Base-by-base conservation (phyloP, 2,329 filamentous ascomycete species). In the Fusarium incarnatum region DNA sequence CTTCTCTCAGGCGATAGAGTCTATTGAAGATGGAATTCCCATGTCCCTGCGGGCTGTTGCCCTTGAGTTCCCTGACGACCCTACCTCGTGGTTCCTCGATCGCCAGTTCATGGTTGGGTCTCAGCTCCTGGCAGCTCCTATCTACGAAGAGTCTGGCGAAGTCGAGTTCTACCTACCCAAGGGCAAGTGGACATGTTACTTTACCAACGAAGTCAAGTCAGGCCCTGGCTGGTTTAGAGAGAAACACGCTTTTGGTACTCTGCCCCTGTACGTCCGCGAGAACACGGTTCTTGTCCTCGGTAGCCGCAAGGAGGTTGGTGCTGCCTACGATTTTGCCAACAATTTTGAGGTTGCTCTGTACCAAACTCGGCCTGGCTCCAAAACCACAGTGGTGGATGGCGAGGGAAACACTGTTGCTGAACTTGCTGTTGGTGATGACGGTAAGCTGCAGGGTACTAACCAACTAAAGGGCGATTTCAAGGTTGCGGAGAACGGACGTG, bases 51-150 rank as follows among this genome's bases (percentile, higher is more conserved):
- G 91, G 40, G 86, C 91, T 22, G 85, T 91, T 77, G 89, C 89
- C 61, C 81, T 93, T 32, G 91, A 93, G 78, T 93, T 92, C 73
- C 90, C 90, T 3, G 84, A 89, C 4, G 91, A 94, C 72, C 85
- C 86, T n/a, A 92, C 88, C 7, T 82, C 87, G 0, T 93, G 90
- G 86, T 84, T 83, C 54, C 83, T 92, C 47, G 91, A 94, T 77
- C 86, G 88, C 32, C 89, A 93, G 77, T 93, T 92, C 79, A 91
- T 93, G 87, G 82, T 93, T n/a, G 91, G 91, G 4, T 84, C 85
- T 18, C 85, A 84, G 53, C 78, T 93, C 34, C 80, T 93, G 10
- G 88, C 89, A 8, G 88, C 89, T 3, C 90, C 90, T 2, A 82
- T 92, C 3, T 91, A 91, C 65, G 84, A 86, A 13, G 87, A 91